Conservation (phyloP, 257 asterid genomes). For the Ilex aquifolium region DNA sequence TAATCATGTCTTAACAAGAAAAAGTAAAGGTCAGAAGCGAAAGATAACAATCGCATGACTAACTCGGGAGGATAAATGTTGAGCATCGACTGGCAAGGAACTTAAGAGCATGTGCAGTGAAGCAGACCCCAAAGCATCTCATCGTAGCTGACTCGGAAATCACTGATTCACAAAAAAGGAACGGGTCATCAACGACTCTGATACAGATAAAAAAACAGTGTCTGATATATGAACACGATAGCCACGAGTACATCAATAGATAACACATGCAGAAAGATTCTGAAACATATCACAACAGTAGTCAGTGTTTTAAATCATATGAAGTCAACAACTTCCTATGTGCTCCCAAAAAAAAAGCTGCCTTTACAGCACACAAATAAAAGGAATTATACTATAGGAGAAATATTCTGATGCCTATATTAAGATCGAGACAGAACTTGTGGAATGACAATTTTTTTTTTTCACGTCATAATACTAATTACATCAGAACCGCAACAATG, state of each 20-base stretch:
- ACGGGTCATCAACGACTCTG: conserved; percentile 8
- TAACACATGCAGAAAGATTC: too few species aligned
- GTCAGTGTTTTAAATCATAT: too few species aligned
- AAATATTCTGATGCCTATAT: too few species aligned
- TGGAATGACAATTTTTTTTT: too few species aligned
- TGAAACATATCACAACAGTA: too few species aligned
- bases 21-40: not conserved
- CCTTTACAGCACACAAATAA: too few species aligned
- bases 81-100: conserved; percentile 30
- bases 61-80: conserved; percentile 16
- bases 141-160: conserved; percentile 37
- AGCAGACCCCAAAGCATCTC: conserved; percentile 53
- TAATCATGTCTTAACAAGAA: conserved; percentile 2
- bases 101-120: conserved; percentile 51
- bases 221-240: not conserved
- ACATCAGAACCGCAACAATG: too few species aligned
- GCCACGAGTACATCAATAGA: not conserved
- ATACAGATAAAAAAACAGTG: conserved; percentile 1
- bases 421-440: too few species aligned
- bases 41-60: conserved; percentile 11
- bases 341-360: too few species aligned
- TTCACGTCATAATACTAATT: too few species aligned
- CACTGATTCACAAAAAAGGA: conserved; percentile 30
- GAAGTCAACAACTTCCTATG: too few species aligned
- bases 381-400: too few species aligned